Percentiles rank a stretch among this genome's conserved stretches.
phyloP scores from a whole-genome alignment of 208 protist genomes.

The Phytomonas francai region DNA sequence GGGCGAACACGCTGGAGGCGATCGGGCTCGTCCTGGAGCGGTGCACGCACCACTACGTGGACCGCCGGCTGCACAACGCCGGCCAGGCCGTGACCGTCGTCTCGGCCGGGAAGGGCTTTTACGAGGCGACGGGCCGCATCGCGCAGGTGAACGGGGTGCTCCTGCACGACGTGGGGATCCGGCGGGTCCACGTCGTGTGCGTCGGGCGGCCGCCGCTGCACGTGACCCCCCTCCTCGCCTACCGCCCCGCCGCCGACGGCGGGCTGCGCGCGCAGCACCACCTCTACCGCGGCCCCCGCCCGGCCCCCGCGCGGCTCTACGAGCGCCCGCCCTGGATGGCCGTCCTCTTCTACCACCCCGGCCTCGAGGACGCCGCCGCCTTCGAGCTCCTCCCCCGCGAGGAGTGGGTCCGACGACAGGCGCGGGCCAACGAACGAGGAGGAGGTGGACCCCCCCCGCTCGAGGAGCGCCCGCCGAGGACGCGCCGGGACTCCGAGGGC shows the following conservation, averaged over 20 bases:
- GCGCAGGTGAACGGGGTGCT: conserved; percentile 56
- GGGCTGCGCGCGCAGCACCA: conserved; percentile 70
- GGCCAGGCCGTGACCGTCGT: conserved; percentile 69
- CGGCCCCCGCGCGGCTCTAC: conserved; percentile 49
- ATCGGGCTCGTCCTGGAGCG: conserved; percentile 65
- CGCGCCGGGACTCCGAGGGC: no score
- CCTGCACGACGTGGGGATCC: conserved; percentile 64
- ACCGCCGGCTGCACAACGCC: conserved; percentile 42
- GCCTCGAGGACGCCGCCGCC: conserved; percentile 23
- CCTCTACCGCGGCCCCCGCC: no score
- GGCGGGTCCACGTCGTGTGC: conserved; percentile 63
- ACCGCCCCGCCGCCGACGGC: conserved; percentile 39
- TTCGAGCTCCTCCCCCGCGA: conserved; percentile 71
- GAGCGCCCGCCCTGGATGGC: conserved; percentile 61
- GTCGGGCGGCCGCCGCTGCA: conserved; percentile 81
- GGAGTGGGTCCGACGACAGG: conserved; percentile 39
- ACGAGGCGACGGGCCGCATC: conserved; percentile 56
- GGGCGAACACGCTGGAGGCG: conserved; percentile 70
- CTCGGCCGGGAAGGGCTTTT: conserved; percentile 74
- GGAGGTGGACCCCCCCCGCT: no score
- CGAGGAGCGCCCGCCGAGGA: no score
- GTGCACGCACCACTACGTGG: conserved; percentile 37
- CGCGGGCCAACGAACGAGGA: conserved; percentile 10
- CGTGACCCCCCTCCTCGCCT: conserved; percentile 71
- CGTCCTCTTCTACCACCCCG: conserved; percentile 64